Evolutionary conservation across 2,329 filamentous ascomycete genomes (phyloP), one percentile per base, ranked within the genome.

Genomic region (Diaporthe sp.): DNA sequence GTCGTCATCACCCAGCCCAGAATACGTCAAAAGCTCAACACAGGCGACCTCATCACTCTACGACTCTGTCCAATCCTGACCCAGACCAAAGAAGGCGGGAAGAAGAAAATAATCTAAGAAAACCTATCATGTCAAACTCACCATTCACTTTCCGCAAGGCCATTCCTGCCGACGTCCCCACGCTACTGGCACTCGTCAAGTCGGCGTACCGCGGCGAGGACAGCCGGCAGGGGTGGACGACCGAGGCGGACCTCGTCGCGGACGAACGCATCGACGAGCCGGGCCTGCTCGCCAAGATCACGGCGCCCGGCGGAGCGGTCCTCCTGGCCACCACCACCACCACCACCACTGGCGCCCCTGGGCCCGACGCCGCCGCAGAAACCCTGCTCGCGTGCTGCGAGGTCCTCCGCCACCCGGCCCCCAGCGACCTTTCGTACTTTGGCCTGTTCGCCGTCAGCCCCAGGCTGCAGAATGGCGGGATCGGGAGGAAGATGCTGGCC

Each of bases 371-470:
- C n/a, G 1, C 65, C 12, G 7, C 74, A 22, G 71, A 73, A n/a
- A 53, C 70, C 0, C 81, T 87, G 3, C 80, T 86, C 3, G 84
- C 83, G n/a, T 88, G 87, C 82, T 88, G 86, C 79, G 87, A 88
- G 74, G 75, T 89, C 4, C 76, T 82, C 37, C 80, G 79, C 44
- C 81, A 61, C 79, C 25, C 75, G 77, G 37, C 76, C 77, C 39
- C 80, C 76, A 47, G 47, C 71, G 47, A 74, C 17, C 76, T 82
- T 49, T 84, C 83, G 25, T 86, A 88, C 80, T 87, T 89, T 71
- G 87, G 86, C 70, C 82, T 89, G 49, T 87, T 89, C 28, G 87
- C 87, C 55, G 87, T 89, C 0, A 84, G 86, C 51, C 85, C 86
- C 2, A 73, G 73, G 6, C 77, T 81, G 39, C 87, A 89, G 80